Evolutionary conservation across 208 protist genomes (phyloP), one percentile per base, ranked within the genome.

Genomic region (Leishmania lainsoni): DNA sequence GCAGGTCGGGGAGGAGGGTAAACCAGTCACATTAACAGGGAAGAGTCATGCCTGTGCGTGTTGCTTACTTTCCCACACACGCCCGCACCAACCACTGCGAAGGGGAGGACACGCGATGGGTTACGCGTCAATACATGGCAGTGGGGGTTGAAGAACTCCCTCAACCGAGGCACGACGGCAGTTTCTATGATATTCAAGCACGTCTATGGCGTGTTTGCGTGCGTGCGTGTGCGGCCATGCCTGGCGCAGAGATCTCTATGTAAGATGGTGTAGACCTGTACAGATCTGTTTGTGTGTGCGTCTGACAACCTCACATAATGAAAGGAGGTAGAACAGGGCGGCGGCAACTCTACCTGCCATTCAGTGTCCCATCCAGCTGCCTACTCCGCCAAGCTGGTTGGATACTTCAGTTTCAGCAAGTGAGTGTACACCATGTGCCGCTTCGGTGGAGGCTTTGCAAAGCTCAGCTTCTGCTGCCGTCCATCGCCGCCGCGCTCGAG

Each of bases 361-460:
- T 26, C 20, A 39, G 39, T 48, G 29, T 32, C 26, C 20, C 35
- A 16, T 52, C 22, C 48, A 56, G 70, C 42, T 10, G 26, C 51
- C 52, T 45, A 86, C 20, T 82, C 78, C 10, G 63, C 39, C 51
- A 86, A 69, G 54, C 78, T 79, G 16, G 78, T 69, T 1, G 82
- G 77, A 42, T 79, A 88, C 26, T 76, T 81, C 20, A 93, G 76
- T 75, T 86, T 84, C 70, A 94, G 87, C 76, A 96, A 59, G 75
- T 94, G 91, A 56, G 89, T 88, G 77, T 84, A 94, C 16, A 91
- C 72, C 32, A 78, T 79, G 80, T 91, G 86, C 22, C 91, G 87
- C 68, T 86, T 90, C 77, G 90, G 88, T 32, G 90, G 83, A 26
- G 87, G 87, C 75, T 91, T 94, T 9, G 79, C 85, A 75, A 97